These are phyloP conservation scores for Thelephora terrestris DNA, from an alignment of 1,284 basidiomycete species.

Conservation along the genomic window DNA sequence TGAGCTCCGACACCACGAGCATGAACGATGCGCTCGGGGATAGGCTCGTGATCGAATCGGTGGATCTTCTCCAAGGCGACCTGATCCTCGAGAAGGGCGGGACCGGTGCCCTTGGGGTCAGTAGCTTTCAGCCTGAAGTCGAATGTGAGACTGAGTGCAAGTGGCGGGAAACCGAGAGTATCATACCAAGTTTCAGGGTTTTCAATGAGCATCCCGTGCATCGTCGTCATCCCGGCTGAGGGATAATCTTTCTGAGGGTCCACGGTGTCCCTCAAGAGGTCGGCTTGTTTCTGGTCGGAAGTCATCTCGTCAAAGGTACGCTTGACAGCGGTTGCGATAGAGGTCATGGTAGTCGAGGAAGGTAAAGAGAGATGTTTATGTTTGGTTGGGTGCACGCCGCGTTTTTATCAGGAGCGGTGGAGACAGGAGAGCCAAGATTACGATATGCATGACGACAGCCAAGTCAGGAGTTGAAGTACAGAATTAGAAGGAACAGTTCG, in stretches of 20 bases:
- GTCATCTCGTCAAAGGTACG: slow-evolving; percentile 19
- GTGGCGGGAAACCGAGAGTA: not conserved
- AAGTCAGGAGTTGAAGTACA: too few relatives aligned
- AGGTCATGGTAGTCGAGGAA: slow-evolving; percentile 11
- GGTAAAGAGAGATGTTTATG: not conserved
- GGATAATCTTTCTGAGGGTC: slow-evolving; percentile 21
- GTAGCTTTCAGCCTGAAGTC: slow-evolving; percentile 41
- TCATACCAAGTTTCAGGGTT: slow-evolving; percentile 59
- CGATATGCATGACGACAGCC: too few relatives aligned
- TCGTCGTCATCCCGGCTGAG: slow-evolving; percentile 39
- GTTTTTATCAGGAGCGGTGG: too few relatives aligned
- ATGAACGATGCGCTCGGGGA: slow-evolving; percentile 51
- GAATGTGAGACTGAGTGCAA: not conserved
- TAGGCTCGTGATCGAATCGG: slow-evolving; percentile 77
- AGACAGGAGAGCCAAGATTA: too few relatives aligned
- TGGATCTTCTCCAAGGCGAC: slow-evolving; percentile 63
- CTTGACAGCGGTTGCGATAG: slow-evolving; percentile 16
- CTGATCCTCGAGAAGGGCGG: slow-evolving; percentile 57
- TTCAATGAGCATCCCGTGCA: slow-evolving; percentile 46
- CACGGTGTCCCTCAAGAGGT: slow-evolving; percentile 35
- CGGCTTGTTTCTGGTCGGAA: slow-evolving; percentile 31
- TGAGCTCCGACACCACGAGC: slow-evolving; percentile 76
- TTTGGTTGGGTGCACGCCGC: too few relatives aligned
- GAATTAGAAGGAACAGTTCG: too few relatives aligned
- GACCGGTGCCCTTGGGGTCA: slow-evolving; percentile 34